A percentile compares a stretch with the other conserved stretches of the same genome.
These are phyloP conservation scores for Gloeophyllum trabeum DNA, from an alignment of 768 basidiomycete species.

Conservation along the genomic window DNA sequence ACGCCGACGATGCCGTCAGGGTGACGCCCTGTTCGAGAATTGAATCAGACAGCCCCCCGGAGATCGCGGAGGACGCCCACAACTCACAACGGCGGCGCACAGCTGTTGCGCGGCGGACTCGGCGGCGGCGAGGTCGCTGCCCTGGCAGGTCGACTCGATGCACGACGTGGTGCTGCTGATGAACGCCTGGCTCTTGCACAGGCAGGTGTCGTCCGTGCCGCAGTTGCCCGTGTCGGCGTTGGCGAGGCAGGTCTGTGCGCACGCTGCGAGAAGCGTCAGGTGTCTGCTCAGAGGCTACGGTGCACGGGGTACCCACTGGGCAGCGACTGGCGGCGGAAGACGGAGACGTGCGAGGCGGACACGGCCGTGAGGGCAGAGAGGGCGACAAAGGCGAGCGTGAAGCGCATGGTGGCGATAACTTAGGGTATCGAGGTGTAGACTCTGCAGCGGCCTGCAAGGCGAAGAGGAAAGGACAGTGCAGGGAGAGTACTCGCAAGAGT, in stretches of 20 bases:
- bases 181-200: slow-evolving; percentile 41
- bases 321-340: slow-evolving; percentile 10
- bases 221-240: slow-evolving; percentile 35
- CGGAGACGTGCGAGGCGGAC: slow-evolving; percentile 8
- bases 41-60: no score
- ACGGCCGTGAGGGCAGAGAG: slow-evolving; percentile 28
- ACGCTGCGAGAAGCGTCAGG: slow-evolving; percentile 25
- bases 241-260: slow-evolving; percentile 37
- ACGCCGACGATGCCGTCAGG: no score
- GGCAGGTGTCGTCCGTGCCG: slow-evolving; percentile 40
- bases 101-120: slow-evolving; percentile 25
- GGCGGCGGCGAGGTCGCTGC: slow-evolving; percentile 33
- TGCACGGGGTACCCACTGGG: slow-evolving; percentile 9
- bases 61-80: background rate
- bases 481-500: no score
- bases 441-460: no score
- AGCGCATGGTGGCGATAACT: slow-evolving; percentile 37
- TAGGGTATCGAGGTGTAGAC: no score
- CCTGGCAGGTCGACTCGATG: slow-evolving; percentile 33
- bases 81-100: slow-evolving; percentile 37
- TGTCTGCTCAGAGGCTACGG: background rate
- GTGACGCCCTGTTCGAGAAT: slow-evolving; percentile 8
- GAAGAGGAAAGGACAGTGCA: no score
- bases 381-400: slow-evolving; percentile 26
- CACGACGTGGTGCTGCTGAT: slow-evolving; percentile 34